These are phyloP conservation scores for Talaromyces islandicus DNA, from an alignment of 2,329 filamentous ascomycete genomes.

Conservation along the genomic window DNA sequence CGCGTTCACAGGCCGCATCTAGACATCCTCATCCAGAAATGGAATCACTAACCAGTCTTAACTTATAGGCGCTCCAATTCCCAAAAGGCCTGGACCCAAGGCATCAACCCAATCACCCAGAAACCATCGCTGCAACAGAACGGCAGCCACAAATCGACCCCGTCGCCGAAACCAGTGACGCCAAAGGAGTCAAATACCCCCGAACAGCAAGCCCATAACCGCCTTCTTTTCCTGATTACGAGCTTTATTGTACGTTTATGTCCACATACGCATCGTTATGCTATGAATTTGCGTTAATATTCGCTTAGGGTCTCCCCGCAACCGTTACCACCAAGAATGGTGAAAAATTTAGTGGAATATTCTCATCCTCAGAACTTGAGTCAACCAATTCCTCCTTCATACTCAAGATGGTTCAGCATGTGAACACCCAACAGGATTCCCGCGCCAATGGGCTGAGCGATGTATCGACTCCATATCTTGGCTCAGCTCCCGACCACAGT, in stretches of 20 bases:
- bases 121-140: conserved; percentile 49
- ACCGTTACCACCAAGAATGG: conserved; percentile 55
- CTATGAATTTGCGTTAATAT: conserved; percentile 12
- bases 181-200: conserved; percentile 47
- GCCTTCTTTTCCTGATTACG: conserved; percentile 53
- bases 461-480: conserved; percentile 33
- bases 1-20: neutral
- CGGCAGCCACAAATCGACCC: conserved; percentile 44
- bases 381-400: conserved; percentile 49
- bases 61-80: conserved; percentile 45
- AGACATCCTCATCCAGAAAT: neutral
- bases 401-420: conserved; percentile 61
- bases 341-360: conserved; percentile 56
- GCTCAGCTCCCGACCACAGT: conserved; percentile 38
- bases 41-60: conserved; percentile 4
- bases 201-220: conserved; percentile 56
- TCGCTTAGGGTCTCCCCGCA: conserved; percentile 48
- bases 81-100: conserved; percentile 57
- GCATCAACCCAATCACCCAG: conserved; percentile 57
- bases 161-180: conserved; percentile 31
- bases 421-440: conserved; percentile 29
- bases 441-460: conserved; percentile 39
- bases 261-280: conserved; percentile 9
- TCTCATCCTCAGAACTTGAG: conserved; percentile 51
- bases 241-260: conserved; percentile 51